phyloP scores from a whole-genome alignment of 1,284 basidiomycete genomes.

The Ustilago esculenta region DNA sequence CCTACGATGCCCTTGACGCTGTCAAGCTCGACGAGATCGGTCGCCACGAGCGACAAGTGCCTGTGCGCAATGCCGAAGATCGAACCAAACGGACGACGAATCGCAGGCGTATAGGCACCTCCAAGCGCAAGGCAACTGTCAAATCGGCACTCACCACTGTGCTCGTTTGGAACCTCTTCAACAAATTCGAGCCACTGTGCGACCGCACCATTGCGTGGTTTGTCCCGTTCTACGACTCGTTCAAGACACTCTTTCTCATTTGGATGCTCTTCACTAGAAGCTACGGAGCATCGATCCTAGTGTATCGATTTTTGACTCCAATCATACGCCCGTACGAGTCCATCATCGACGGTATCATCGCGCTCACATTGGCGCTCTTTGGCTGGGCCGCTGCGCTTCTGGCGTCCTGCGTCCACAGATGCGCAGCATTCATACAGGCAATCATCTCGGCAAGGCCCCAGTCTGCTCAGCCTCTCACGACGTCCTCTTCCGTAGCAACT shows the following conservation, averaged over 20 bases:
- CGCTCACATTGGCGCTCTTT: slow-evolving; percentile 12
- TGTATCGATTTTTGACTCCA: slow-evolving; percentile 37
- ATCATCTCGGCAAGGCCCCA: background rate
- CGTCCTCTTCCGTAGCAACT: background rate
- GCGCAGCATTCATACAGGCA: background rate
- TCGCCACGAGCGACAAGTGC: slow-evolving; percentile 24
- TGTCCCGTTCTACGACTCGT: slow-evolving; percentile 48
- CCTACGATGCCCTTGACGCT: slow-evolving; percentile 29
- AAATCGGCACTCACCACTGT: slow-evolving; percentile 38
- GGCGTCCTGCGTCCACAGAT: slow-evolving; percentile 1
- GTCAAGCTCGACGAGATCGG: slow-evolving; percentile 31
- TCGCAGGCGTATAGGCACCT: slow-evolving; percentile 26
- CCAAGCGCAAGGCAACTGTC: slow-evolving; percentile 30
- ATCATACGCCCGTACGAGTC: slow-evolving; percentile 35
- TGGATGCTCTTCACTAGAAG: slow-evolving; percentile 50
- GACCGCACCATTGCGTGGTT: slow-evolving; percentile 47
- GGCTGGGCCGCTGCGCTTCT: slow-evolving; percentile 13
- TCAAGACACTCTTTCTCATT: slow-evolving; percentile 48
- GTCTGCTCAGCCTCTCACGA: background rate
- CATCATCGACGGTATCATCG: slow-evolving; percentile 25
- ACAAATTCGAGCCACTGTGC: slow-evolving; percentile 36
- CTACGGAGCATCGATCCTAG: slow-evolving; percentile 40
- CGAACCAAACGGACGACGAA: slow-evolving; percentile 26
- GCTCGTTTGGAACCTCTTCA: slow-evolving; percentile 44
- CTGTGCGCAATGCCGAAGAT: slow-evolving; percentile 28